A percentile compares a stretch with the other conserved stretches of the same genome.
phyloP scores from a whole-genome alignment of 2,329 filamentous ascomycete species.

The Neofusicoccum umdonicola region DNA sequence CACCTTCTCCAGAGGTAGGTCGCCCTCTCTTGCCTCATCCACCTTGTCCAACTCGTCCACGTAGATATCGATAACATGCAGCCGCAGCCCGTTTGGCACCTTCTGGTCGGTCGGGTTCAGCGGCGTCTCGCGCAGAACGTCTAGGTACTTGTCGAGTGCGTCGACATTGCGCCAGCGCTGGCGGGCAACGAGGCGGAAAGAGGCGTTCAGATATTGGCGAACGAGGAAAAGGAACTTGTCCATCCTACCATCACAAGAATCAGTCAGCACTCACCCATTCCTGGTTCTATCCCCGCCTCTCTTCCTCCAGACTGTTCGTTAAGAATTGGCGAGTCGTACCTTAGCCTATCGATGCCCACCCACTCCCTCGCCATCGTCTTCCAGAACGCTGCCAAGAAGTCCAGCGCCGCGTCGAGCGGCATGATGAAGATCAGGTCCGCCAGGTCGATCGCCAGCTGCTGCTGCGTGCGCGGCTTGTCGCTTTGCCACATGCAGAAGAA shows the following conservation, averaged over 20 bases:
- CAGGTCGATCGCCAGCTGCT: slow-evolving; percentile 75
- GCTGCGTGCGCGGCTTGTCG: slow-evolving; percentile 83
- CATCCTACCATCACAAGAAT: slow-evolving; percentile 50
- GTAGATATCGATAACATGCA: slow-evolving; percentile 89
- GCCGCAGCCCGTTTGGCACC: slow-evolving; percentile 77
- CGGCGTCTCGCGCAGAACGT: slow-evolving; percentile 47
- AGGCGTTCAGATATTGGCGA: slow-evolving; percentile 72
- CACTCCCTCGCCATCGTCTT: slow-evolving; percentile 53
- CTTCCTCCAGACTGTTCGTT: not conserved
- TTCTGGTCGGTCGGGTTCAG: slow-evolving; percentile 50
- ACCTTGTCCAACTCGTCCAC: slow-evolving; percentile 82
- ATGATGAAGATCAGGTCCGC: slow-evolving; percentile 66
- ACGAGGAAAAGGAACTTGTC: slow-evolving; percentile 92
- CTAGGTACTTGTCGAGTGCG: slow-evolving; percentile 44
- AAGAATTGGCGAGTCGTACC: slow-evolving; percentile 22
- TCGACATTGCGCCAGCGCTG: slow-evolving; percentile 39
- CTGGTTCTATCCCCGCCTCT: not conserved
- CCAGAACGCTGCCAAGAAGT: slow-evolving; percentile 52
- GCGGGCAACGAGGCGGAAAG: slow-evolving; percentile 53
- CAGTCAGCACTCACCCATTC: not conserved
- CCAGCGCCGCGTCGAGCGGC: slow-evolving; percentile 42
- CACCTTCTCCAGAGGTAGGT: slow-evolving; percentile 48
- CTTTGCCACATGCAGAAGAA: slow-evolving; percentile 94
- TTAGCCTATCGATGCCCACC: slow-evolving; percentile 49
- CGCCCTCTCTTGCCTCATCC: slow-evolving; percentile 46